These are phyloP conservation scores for Coniophora puteana DNA, from an alignment of 1,284 basidiomycete species.

Conservation along the genomic window DNA sequence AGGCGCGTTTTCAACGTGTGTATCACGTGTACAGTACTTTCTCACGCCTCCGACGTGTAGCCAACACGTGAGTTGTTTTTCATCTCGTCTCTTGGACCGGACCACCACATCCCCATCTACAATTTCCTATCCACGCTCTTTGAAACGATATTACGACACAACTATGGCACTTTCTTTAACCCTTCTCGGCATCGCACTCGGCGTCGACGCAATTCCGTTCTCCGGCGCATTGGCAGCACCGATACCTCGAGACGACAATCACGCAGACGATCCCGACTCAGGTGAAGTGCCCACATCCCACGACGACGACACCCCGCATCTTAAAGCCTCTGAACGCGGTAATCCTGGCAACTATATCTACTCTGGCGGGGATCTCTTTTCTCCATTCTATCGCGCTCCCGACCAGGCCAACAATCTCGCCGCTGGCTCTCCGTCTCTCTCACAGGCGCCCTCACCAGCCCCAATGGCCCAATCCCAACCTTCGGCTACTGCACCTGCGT, in stretches of 20 bases:
- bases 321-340: neutral
- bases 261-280: too few relatives aligned
- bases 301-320: neutral
- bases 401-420: neutral
- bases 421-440: neutral
- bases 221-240: neutral
- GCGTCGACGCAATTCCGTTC: neutral
- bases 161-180: too few relatives aligned
- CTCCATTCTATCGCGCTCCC: slow-evolving; percentile 12
- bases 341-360: neutral
- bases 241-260: too few relatives aligned
- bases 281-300: too few relatives aligned
- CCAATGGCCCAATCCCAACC: slow-evolving; percentile 1
- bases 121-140: slow-evolving; percentile 1
- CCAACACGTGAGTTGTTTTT: slow-evolving; percentile 5
- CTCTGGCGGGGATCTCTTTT: slow-evolving; percentile 7
- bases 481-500: slow-evolving; percentile 13
- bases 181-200: neutral
- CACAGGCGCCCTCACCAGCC: neutral
- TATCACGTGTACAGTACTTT: slow-evolving; percentile 16
- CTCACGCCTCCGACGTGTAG: neutral
- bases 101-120: slow-evolving; percentile 20
- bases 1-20: slow-evolving; percentile 9
- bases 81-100: too few relatives aligned
- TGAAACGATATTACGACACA: neutral